Evolutionary conservation across 768 basidiomycete genomes (phyloP).

Genomic region (Hygrocybe coccinea): DNA sequence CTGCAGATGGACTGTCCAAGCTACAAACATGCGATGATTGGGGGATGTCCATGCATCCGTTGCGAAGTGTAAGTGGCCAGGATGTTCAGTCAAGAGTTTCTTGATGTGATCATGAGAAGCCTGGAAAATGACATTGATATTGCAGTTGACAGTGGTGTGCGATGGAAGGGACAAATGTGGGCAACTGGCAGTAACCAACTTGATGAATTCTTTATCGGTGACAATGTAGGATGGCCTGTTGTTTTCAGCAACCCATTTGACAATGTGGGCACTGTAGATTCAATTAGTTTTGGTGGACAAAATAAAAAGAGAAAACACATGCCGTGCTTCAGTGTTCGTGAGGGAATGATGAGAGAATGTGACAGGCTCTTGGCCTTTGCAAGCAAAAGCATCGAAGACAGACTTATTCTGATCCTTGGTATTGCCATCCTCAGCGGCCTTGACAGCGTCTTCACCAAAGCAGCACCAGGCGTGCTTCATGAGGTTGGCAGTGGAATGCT

Average conservation of each 20-base stretch:
- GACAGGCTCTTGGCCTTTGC: slow-evolving; percentile 24
- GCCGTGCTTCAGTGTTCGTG: slow-evolving; percentile 23
- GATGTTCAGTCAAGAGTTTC: slow-evolving; percentile 25
- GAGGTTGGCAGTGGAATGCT: slow-evolving; percentile 26
- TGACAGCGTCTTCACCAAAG: neutral
- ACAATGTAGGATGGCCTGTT: slow-evolving; percentile 30
- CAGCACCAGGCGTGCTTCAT: slow-evolving; percentile 18
- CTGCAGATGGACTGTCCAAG: slow-evolving; percentile 25
- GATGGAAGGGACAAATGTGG: slow-evolving; percentile 35
- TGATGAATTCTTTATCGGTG: slow-evolving; percentile 25
- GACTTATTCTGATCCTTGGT: slow-evolving; percentile 22
- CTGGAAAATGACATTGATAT: slow-evolving; percentile 29
- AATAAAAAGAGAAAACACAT: slow-evolving; percentile 5
- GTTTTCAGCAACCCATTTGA: slow-evolving; percentile 32
- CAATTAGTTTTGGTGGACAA: neutral
- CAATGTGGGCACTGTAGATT: slow-evolving; percentile 24
- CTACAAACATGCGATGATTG: neutral
- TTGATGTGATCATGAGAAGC: slow-evolving; percentile 18
- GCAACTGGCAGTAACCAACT: slow-evolving; percentile 31
- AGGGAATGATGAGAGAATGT: slow-evolving; percentile 29
- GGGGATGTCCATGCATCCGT: slow-evolving; percentile 13
- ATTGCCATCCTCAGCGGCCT: neutral
- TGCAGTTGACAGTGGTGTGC: slow-evolving; percentile 25
- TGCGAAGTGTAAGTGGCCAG: slow-evolving; percentile 27
- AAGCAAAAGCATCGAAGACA: slow-evolving; percentile 17